Conservation (phyloP, 768 basidiomycete genomes). For the Collybia sordida region DNA sequence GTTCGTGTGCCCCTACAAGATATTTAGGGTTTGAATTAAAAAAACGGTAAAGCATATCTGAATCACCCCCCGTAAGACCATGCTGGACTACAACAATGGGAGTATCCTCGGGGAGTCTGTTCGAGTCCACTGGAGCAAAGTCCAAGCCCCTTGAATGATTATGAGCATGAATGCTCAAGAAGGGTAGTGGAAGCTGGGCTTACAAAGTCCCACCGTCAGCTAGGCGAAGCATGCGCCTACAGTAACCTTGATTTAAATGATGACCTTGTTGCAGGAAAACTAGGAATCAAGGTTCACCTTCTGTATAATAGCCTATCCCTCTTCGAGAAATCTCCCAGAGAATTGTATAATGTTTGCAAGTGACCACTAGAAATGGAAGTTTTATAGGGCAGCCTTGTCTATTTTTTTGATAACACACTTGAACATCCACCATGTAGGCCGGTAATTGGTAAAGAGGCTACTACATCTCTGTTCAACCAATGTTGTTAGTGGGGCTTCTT, state of each 20-base stretch:
- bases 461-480: no score
- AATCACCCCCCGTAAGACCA: conserved; percentile 30
- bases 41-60: neutral
- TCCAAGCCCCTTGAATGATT: conserved; percentile 43
- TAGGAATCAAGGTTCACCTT: conserved; percentile 23
- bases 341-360: conserved; percentile 42
- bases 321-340: conserved; percentile 41
- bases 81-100: conserved; percentile 41
- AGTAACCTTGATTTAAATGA: neutral
- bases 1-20: conserved; percentile 66
- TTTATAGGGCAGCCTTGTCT: neutral
- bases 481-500: no score
- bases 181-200: conserved; percentile 8
- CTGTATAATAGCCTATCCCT: conserved; percentile 42
- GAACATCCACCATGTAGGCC: conserved; percentile 29
- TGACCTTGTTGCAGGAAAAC: neutral
- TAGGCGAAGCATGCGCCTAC: conserved; percentile 34
- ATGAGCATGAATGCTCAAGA: neutral
- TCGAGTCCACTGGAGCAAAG: conserved; percentile 36
- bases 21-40: neutral
- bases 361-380: conserved; percentile 36
- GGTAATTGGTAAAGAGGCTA: conserved; percentile 22
- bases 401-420: conserved; percentile 13
- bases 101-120: conserved; percentile 18
- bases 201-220: conserved; percentile 51